These are phyloP conservation scores for Saccharomycopsis fodiens DNA, from an alignment of 805 yeast species.

Conservation along the genomic window DNA sequence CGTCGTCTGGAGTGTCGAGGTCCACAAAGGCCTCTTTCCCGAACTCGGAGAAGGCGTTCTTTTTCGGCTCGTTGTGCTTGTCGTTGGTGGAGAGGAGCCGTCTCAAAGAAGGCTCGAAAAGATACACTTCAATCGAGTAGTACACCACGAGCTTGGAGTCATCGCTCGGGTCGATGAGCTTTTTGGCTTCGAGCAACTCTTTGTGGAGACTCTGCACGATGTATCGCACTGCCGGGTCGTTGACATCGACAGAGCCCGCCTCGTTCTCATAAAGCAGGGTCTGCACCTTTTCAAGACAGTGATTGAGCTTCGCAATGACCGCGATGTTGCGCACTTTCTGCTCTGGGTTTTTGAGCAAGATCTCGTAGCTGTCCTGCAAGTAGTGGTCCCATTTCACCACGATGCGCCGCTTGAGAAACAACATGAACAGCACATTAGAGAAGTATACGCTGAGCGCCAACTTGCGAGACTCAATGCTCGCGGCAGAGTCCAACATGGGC, in stretches of 20 bases:
- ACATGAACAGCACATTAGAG: conserved; percentile 53
- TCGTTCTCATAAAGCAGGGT: conserved; percentile 36
- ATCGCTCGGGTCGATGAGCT: conserved; percentile 32
- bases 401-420: conserved; percentile 57
- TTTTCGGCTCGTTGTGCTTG: no score
- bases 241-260: conserved; percentile 27
- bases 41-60: neutral
- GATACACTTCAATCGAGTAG: conserved; percentile 58
- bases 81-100: conserved; percentile 16
- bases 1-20: conserved; percentile 9
- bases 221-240: conserved; percentile 31
- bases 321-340: conserved; percentile 36
- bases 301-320: conserved; percentile 49
- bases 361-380: conserved; percentile 50
- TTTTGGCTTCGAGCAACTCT: conserved; percentile 35
- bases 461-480: conserved; percentile 39
- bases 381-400: conserved; percentile 55
- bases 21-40: neutral
- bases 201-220: conserved; percentile 42
- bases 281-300: conserved; percentile 55
- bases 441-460: conserved; percentile 54
- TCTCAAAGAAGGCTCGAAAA: conserved; percentile 47
- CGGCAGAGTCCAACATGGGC: conserved; percentile 31
- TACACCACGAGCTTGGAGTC: conserved; percentile 42
- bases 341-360: conserved; percentile 33